A percentile compares a stretch with the other conserved stretches of the same genome.
Evolutionary conservation across 805 yeast genomes (phyloP).

Genomic region (Starmera caribaea): DNA sequence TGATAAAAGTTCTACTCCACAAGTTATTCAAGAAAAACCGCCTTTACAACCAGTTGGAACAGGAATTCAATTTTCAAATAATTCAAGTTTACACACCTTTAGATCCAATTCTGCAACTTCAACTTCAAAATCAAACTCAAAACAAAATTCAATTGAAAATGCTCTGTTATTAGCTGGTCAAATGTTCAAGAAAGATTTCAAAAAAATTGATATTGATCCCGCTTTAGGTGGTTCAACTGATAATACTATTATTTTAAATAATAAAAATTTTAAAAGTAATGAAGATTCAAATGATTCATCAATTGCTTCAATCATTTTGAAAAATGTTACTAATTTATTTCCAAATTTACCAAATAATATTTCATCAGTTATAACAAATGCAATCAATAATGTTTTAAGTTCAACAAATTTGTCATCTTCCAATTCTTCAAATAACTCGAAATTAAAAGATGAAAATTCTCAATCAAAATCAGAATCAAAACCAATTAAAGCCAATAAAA

Average conservation of each 20-base stretch:
- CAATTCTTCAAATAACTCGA: background rate
- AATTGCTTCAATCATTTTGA: conserved; percentile 5
- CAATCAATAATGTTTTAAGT: conserved; percentile 15
- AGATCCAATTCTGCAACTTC: background rate
- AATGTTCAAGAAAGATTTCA: background rate
- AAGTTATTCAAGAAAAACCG: background rate
- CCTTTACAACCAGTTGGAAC: too few relatives aligned
- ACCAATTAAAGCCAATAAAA: conserved; percentile 6
- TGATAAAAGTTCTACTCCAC: background rate
- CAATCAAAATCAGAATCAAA: background rate
- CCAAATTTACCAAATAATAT: conserved; percentile 17
- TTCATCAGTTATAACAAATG: conserved; percentile 13
- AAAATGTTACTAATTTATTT: conserved; percentile 13
- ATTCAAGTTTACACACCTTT: background rate
- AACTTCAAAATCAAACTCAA: background rate
- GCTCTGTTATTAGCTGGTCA: conserved; percentile 1
- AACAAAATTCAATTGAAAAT: background rate
- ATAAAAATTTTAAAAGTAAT: background rate
- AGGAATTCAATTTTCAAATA: too few relatives aligned
- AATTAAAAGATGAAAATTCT: background rate
- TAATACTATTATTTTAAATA: background rate
- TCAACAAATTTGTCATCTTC: background rate
- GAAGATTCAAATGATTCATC: background rate
- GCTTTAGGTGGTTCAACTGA: background rate
- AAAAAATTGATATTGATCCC: background rate